Percentiles rank a stretch among this genome's conserved stretches.
Conservation (phyloP, 352 stramenopile genomes). For the Globisporangium okanoganense region DNA sequence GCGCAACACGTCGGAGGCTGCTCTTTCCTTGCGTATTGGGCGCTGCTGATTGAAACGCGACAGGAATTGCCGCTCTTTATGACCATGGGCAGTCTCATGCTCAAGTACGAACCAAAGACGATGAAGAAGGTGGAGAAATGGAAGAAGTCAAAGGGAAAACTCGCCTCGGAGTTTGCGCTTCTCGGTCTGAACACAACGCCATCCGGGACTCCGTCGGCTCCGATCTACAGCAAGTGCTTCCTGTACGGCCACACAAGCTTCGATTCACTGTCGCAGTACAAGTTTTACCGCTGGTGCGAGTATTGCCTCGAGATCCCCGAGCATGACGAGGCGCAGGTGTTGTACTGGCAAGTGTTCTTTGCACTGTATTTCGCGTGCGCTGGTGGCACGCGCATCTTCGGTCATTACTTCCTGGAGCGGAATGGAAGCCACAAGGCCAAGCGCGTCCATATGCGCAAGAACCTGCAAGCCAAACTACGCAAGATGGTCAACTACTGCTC, state of each 20-base stretch:
- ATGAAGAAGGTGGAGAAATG: constrained; percentile 83
- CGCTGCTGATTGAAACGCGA: constrained; percentile 65
- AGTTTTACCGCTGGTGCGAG: constrained; percentile 66
- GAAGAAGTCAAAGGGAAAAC: constrained; percentile 54
- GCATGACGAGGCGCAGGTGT: constrained; percentile 39
- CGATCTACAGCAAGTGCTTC: constrained; percentile 18
- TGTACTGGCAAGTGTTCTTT: constrained; percentile 77
- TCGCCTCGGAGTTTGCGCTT: constrained; percentile 38
- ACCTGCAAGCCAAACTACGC: constrained; percentile 52
- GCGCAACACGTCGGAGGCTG: constrained; percentile 66
- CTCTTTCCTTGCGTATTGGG: constrained; percentile 62
- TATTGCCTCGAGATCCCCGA: constrained; percentile 60
- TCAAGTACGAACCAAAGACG: constrained; percentile 71
- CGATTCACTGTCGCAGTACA: constrained; percentile 58
- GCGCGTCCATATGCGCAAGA: constrained; percentile 40
- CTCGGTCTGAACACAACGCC: constrained; percentile 26
- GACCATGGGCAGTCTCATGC: constrained; percentile 58
- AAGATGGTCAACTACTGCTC: constrained; percentile 60
- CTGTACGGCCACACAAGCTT: constrained; percentile 48
- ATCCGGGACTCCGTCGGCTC: constrained; percentile 9
- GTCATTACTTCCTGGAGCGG: constrained; percentile 59
- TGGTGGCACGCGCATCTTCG: constrained; percentile 47
- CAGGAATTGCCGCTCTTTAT: constrained; percentile 71
- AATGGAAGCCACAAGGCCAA: constrained; percentile 27
- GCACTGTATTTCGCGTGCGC: constrained; percentile 62